Evolutionary conservation across 345 rosid genomes (phyloP), one percentile per base, ranked within the genome.

Genomic region (Populus nigra): DNA sequence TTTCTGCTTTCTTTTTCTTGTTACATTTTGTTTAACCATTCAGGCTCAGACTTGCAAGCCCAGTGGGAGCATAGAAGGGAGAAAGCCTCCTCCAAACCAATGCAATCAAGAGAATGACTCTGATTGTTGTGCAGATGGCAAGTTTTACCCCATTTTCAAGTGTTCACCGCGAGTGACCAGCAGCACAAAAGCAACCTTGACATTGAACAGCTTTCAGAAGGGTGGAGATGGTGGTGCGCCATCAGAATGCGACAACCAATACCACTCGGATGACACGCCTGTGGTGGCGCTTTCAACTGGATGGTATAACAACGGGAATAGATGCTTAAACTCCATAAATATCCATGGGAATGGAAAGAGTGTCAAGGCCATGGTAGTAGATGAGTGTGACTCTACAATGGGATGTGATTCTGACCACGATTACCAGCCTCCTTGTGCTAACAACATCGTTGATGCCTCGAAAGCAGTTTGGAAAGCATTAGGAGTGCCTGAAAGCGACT

Each of bases 141-240:
- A 78, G 74, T 16, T 41, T 8, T 81, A 73, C 31, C 18, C 69
- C 5, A 76, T 35, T 18, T 81, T 53, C 74, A 73, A 69, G 41
- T 80, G 84, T 25, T 84, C 80, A 4, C 87, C 87, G 4, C 33
- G 36, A 2, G 77, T 81, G 11, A 35, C 82, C 1, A 31, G 43
- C 17, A 79, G 17, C 13, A 84, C 80, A 5, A 78, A 81, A 36
- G 84, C 84, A 10, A 31, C 2, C 68, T 68, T 73, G 17, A 73
- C 76, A 6, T 17, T 62, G 7, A 73, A 73, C 38, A 62, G 76
- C 57, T 73, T 41, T 73, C 39, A 73, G 69, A 73, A 73, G 4
- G 59, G 69, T 2, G 76, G 68, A 61, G 76, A 73, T 17, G 76
- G 69, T 2, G 76, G 76, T n/a, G 76, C 55, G 7, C 76, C 76